Evolutionary conservation across 192 early-diverging fungal species (phyloP), one percentile per base, ranked within the genome.

Genomic region (Funneliformis mosseae): DNA sequence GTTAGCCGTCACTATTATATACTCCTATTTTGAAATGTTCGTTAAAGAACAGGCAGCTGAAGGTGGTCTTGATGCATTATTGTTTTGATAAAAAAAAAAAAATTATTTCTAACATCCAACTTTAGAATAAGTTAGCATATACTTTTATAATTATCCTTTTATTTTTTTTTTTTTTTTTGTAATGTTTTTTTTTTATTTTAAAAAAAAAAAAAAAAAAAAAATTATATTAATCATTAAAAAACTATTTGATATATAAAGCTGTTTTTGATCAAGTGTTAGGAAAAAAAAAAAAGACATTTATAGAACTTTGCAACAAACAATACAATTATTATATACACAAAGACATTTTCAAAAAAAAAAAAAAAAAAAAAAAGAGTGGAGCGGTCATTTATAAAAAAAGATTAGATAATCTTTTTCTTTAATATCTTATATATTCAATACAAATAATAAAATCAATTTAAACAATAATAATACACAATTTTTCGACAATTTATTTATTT

Each of bases 11-110:
- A 99, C 98, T 39, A 98, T 97, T 80, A 99, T 99, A 86, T 99
- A 98, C 92, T 96, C 97, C 88, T 97, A 98, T 91, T 97, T 96
- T 91, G 96, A 97, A 87, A 92, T 97, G 83, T 97, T 97, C 89
- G 92, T 97, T 80, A 97, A 96, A 89, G 78, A 79, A 79, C 64
- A 68, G 60, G 78, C 67, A 14, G 62, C 61, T n/a, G 78, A 79
- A 70, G 78, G 78, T 59, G 78, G 78, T 59, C n/a, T 79, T 45
- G 78, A 79, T 27, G 78, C 67, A 45, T 45, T 78, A 60, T 27
- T 71, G 1, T 71, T 79, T 39, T 79, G 60, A 79, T 21, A 74
- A 45, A 67, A 67, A 14, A 67, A n/a, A 9, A n/a, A n/a, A n/a
- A n/a, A n/a, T n/a, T 61, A 61, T 61, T 61, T n/a, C 16, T 0